Conservation (phyloP, 768 basidiomycete genomes). For the Rhodosporidiobolus sp. region DNA sequence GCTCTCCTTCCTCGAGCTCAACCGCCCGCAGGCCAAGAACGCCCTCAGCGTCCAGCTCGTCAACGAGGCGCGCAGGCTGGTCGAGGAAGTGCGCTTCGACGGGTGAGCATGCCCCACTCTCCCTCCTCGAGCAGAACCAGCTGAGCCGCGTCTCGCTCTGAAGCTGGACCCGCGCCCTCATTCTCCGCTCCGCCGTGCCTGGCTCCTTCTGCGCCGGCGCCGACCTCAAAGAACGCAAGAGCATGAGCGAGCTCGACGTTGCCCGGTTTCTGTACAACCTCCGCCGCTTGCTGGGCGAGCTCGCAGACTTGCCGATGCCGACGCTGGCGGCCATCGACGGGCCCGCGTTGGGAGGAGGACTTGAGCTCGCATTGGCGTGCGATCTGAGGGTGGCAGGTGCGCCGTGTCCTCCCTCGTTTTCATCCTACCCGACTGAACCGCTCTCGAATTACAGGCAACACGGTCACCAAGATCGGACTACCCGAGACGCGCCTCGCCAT, state of each 20-base stretch:
- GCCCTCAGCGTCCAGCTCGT: constrained; percentile 75
- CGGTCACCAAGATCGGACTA: constrained; percentile 78
- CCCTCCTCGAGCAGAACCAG: neutral
- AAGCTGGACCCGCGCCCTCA: constrained; percentile 68
- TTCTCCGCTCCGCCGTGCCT: constrained; percentile 73
- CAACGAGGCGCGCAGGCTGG: constrained; percentile 49
- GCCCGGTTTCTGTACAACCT: constrained; percentile 73
- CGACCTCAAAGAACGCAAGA: constrained; percentile 78
- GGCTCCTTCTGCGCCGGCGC: constrained; percentile 87
- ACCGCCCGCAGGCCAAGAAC: constrained; percentile 79
- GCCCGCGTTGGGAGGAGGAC: constrained; percentile 86
- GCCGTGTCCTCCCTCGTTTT: constrained; percentile 9
- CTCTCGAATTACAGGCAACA: constrained; percentile 25
- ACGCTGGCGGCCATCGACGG: constrained; percentile 86
- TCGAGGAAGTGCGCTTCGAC: constrained; percentile 36
- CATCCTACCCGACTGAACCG: neutral
- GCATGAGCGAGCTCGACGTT: constrained; percentile 73
- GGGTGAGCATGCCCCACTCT: constrained; percentile 7
- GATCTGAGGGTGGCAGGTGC: constrained; percentile 85
- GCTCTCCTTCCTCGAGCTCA: constrained; percentile 69
- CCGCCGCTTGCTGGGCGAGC: constrained; percentile 64
- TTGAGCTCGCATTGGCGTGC: constrained; percentile 81
- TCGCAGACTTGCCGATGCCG: constrained; percentile 81
- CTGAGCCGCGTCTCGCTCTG: constrained; percentile 30
- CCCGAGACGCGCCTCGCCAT: constrained; percentile 76